Base-by-base conservation (phyloP, 306 rosid genomes). In the Dicorynia guianensis region DNA sequence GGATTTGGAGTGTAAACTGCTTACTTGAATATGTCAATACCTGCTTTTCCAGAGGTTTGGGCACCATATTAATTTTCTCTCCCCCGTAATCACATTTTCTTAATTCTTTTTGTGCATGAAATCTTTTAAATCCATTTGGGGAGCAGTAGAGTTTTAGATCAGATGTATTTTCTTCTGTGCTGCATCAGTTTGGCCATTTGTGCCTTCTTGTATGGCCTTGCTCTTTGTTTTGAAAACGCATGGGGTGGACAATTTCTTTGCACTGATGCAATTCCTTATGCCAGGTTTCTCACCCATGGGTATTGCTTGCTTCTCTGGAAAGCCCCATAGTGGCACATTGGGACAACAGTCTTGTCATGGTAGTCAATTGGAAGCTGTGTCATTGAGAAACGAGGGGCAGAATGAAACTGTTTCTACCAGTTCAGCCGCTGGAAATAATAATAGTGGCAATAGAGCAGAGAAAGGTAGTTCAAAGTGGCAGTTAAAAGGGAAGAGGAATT, bases 401-500 rank as follows among this genome's bases (percentile, higher is more conserved):
- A 76, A 85, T 67, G 88, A 81, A 77, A 70, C 86, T 39, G 89
- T 78, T 52, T 79, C 74, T 54, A 80, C 87, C 7, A 76, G 85
- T 65, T 83, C 86, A 58, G 80, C 71, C 36, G 74, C 76, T 11
- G 63, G 63, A 72, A 80, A 67, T 54, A 81, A 59, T 71, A 61
- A 56, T 80, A 66, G 81, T 47, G 79, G 58, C 55, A 79, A 65
- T 50, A 75, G 87, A 66, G 79, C 78, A 18, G 90, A 87, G 69
- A 84, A 79, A 75, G 86, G 82, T 80, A 84, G 87, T 75, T 91
- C 97, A 59, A 74, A 87, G 86, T 91, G 97, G 97, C 95, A 82
- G 81, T 76, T 49, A 74, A 91, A 91, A 83, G 85, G 97, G 81
- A 91, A 91, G 87, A 79, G 97, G 86, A 89, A 91, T 68, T 80